Conservation (phyloP, 441 rosid genomes). For the Aquilaria agallochum region DNA sequence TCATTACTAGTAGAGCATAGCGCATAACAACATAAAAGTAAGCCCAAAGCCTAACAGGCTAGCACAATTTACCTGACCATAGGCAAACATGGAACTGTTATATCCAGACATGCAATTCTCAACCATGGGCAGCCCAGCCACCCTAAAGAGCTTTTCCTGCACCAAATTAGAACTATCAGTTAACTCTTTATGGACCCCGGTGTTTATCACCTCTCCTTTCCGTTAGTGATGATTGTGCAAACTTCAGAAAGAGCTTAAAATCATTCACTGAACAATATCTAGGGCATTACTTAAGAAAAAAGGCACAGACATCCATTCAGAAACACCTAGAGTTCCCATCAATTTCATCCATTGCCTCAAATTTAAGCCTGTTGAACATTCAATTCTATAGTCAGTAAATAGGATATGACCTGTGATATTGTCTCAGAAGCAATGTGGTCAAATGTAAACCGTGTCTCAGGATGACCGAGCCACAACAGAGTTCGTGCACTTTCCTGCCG, state of each 20-base stretch:
- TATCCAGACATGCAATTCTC: slow-evolving; percentile 97
- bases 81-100: slow-evolving; percentile 93
- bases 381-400: not conserved
- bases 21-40: not conserved
- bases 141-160: slow-evolving; percentile 75
- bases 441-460: slow-evolving; percentile 93
- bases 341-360: not conserved
- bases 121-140: slow-evolving; percentile 92
- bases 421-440: slow-evolving; percentile 84
- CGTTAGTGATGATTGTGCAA: no score
- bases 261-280: not conserved
- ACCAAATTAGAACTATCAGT: slow-evolving; percentile 15
- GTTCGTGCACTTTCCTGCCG: slow-evolving; percentile 77
- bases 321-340: not conserved
- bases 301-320: not conserved
- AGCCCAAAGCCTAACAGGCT: not conserved
- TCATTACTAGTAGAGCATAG: not conserved
- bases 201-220: no score
- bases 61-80: slow-evolving; percentile 72
- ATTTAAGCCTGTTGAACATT: slow-evolving; percentile 8
- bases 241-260: not conserved
- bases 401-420: slow-evolving; percentile 65
- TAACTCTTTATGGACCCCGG: not conserved
- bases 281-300: slow-evolving; percentile 6
- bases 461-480: slow-evolving; percentile 80